Base-by-base conservation (phyloP, 148 eudicot species). In the Dianthus caryophyllus region DNA sequence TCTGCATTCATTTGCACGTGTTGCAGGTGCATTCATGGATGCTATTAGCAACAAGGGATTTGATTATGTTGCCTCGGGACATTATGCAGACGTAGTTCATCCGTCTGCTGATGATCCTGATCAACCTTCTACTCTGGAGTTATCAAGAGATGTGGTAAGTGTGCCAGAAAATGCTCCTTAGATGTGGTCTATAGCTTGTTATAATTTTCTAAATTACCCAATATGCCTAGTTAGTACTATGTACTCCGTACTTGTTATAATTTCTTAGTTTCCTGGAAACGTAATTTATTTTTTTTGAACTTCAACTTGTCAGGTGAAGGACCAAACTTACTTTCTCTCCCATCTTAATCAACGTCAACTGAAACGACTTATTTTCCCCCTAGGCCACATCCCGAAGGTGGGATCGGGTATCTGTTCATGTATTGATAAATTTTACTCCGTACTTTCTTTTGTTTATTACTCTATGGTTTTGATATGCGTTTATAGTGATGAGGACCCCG, bases 251-350 rank as follows among this genome's bases (percentile, higher is more conserved):
- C 41, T 29, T 18, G 18, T 9, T 13, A 46, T 58, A 39, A 39
- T 52, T 53, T 26, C 12, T 46, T 1, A 5, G n/a, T n/a, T n/a
- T n/a, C n/a, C n/a, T n/a, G n/a, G n/a, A n/a, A n/a, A 22, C 24
- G 2, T 69, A 58, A 62, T 36, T 3, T 7, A 0, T 30, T 15
- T 14, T 20, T 20, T 21, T 15, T 73, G 26, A n/a, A 52, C 31
- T 15, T 75, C 66, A 10, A 27, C 33, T 12, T 72, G 66, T 70
- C 90, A 94, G 99, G 87, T 94, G 47, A 94, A 94, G 86, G 99
- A 94, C 81, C 99, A 94, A 78, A 94, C 99, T 6, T 94, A 94
- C 76, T 94, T 94, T 61, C 89, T 94, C 54, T 94, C 99, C 15
- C 90, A 90, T 81, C 97, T 94, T 55, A 87, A 93, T 56, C 97